These are phyloP conservation scores for Chernovozyma aurita DNA, from an alignment of 1,139 yeast genomes.

Conservation along the genomic window DNA sequence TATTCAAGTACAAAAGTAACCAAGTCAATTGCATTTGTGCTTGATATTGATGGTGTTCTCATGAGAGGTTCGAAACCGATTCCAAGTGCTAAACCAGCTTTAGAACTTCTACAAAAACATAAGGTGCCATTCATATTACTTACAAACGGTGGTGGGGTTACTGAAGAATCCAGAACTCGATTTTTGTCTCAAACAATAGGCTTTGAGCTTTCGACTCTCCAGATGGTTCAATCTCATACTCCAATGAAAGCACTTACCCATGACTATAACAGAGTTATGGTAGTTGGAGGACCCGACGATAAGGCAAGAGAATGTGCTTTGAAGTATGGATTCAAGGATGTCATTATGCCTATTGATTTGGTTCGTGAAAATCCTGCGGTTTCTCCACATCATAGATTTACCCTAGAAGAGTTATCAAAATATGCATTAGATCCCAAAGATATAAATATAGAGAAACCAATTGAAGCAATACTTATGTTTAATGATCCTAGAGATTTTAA, in stretches of 20 bases:
- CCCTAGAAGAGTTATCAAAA: slow-evolving; percentile 40
- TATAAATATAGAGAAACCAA: slow-evolving; percentile 27
- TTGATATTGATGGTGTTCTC: slow-evolving; percentile 84
- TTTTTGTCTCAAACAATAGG: slow-evolving; percentile 51
- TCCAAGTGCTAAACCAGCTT: slow-evolving; percentile 63
- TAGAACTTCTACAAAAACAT: slow-evolving; percentile 48
- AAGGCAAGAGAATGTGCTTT: slow-evolving; percentile 66
- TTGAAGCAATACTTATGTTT: slow-evolving; percentile 81
- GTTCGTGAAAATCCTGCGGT: slow-evolving; percentile 52
- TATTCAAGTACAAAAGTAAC: too few relatives aligned
- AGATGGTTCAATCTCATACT: slow-evolving; percentile 86
- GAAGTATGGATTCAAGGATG: slow-evolving; percentile 77
- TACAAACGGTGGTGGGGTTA: slow-evolving; percentile 91
- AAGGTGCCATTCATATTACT: slow-evolving; percentile 77
- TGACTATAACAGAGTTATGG: slow-evolving; percentile 59
- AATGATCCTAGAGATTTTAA: slow-evolving; percentile 93
- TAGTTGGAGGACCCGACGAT: slow-evolving; percentile 81
- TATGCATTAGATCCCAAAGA: slow-evolving; percentile 35
- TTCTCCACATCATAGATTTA: slow-evolving; percentile 69
- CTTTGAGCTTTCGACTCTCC: slow-evolving; percentile 51
- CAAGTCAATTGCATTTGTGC: slow-evolving; percentile 22
- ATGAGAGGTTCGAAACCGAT: slow-evolving; percentile 71
- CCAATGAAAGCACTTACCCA: slow-evolving; percentile 66
- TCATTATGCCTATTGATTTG: slow-evolving; percentile 72
- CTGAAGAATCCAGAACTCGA: slow-evolving; percentile 59